Conservation (phyloP, 2,329 filamentous ascomycete species). For the Sporothrix schenckii region DNA sequence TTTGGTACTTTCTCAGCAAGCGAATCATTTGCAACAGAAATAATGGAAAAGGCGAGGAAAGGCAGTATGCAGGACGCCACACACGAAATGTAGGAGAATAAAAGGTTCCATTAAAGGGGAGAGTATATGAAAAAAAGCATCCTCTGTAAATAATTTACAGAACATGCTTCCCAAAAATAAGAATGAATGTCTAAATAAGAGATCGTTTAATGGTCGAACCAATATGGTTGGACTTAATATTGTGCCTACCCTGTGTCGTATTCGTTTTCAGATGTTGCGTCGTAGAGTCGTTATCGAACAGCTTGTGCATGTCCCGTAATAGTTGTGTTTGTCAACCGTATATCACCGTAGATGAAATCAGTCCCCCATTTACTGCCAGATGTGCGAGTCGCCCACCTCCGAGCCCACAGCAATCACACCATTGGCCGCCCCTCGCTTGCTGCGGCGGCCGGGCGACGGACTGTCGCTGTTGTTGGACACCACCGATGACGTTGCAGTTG, state of each 20-base stretch:
- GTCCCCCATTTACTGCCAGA: conserved; percentile 48
- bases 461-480: conserved; percentile 25
- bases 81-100: neutral
- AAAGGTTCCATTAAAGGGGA: conserved; percentile 23
- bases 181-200: conserved; percentile 4
- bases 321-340: neutral
- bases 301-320: neutral
- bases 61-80: no score
- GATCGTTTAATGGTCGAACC: conserved; percentile 12
- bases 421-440: conserved; percentile 36
- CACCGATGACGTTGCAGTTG: conserved; percentile 38
- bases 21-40: neutral
- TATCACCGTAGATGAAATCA: neutral
- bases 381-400: conserved; percentile 48
- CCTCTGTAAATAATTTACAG: neutral
- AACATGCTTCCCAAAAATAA: neutral
- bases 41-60: neutral
- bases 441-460: conserved; percentile 36
- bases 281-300: conserved; percentile 32
- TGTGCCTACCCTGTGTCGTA: neutral
- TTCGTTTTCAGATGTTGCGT: conserved; percentile 24
- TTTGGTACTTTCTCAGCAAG: conserved; percentile 13
- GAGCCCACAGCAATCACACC: conserved; percentile 59
- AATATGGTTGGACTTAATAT: neutral
- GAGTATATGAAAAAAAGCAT: conserved; percentile 2